These are phyloP conservation scores for Trametes maxima DNA, from an alignment of 768 basidiomycete species.

Conservation along the genomic window DNA sequence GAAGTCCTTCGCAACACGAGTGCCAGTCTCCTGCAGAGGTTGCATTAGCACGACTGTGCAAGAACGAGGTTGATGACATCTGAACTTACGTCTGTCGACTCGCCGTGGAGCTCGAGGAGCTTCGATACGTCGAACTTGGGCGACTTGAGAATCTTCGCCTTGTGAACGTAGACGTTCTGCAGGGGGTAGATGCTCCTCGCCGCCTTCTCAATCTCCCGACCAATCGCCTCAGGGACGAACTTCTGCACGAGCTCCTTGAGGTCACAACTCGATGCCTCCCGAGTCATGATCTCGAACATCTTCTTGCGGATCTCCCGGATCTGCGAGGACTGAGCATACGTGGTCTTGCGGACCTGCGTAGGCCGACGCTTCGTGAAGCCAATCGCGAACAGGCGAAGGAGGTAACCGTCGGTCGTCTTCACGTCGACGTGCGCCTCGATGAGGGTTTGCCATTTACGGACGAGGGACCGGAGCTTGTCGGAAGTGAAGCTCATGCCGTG, in stretches of 20 bases:
- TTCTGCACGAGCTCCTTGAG: constrained; percentile 98
- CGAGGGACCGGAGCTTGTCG: constrained; percentile 99
- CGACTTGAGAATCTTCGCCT: constrained; percentile 98
- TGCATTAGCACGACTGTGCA: constrained; percentile 16
- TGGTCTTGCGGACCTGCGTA: constrained; percentile 97
- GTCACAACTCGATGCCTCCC: constrained; percentile 93
- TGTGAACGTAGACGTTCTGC: constrained; percentile 98
- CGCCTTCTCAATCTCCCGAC: constrained; percentile 99
- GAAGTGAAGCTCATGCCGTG: constrained; percentile 99
- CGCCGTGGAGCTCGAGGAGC: constrained; percentile 95
- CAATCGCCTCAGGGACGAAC: constrained; percentile 98
- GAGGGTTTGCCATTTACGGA: constrained; percentile 99
- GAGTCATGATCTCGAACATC: constrained; percentile 99
- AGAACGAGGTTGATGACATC: constrained; percentile 3
- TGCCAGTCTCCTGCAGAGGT: constrained; percentile 80
- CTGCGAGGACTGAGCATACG: constrained; percentile 94
- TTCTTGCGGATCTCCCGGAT: constrained; percentile 97
- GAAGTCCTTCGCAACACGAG: constrained; percentile 93
- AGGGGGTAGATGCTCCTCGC: constrained; percentile 95
- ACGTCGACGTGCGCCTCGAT: constrained; percentile 99
- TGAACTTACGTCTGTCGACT: constrained; percentile 83
- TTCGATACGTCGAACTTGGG: constrained; percentile 97
- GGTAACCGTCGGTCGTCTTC: constrained; percentile 99
- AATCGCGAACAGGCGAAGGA: constrained; percentile 97
- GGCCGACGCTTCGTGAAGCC: constrained; percentile 98